Base-by-base conservation (phyloP, 2,329 filamentous ascomycete species). In the Cryoendolithus antarcticus region DNA sequence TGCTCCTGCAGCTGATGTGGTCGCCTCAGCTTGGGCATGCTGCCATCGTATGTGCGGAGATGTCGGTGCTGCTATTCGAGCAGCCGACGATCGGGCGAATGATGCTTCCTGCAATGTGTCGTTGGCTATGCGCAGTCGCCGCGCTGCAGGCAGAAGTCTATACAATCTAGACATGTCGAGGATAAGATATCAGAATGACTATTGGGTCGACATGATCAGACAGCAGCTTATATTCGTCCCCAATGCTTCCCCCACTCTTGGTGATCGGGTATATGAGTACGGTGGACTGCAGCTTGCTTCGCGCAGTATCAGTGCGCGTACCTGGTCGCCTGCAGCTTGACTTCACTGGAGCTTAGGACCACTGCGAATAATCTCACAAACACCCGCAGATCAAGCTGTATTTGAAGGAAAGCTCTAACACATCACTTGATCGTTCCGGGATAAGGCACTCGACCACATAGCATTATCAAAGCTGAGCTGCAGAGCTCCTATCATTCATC, bases 111-210 rank as follows among this genome's bases (percentile, higher is more conserved):
- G 56, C 44, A 57, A 56, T 21, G 48, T 40, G 29, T 42, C 44
- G 44, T 58, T 57, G 35, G 54, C 46, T 21, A 56, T 41, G 21
- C 49, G 56, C 10, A 60, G 44, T 33, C 53, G 55, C 37, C 56
- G 49, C 12, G 58, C 38, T 12, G 49, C 51, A n/a, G 55, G 54
- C 13, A 53, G 34, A 11, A 32, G 34, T 13, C 39, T 35, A 8
- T 38, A 30, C 34, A 44, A 34, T 24, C 34, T 32, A 10, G 38
- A 30, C 42, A 44, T 44, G 37, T 8, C 24, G n/a, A 13, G 37
- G n/a, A 13, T 31, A 12, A 30, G 29, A 35, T 13, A 35, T 13
- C 4, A 15, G 21, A n/a, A 30, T 30, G n/a, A 30, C 9, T 10
- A 10, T 12, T 12, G n/a, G 30, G 33, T 21, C 27, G 24, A 32